Percentiles rank a stretch among this genome's conserved stretches.
phyloP scores from a whole-genome alignment of 768 basidiomycete species.

The Pisolithus tinctorius region DNA sequence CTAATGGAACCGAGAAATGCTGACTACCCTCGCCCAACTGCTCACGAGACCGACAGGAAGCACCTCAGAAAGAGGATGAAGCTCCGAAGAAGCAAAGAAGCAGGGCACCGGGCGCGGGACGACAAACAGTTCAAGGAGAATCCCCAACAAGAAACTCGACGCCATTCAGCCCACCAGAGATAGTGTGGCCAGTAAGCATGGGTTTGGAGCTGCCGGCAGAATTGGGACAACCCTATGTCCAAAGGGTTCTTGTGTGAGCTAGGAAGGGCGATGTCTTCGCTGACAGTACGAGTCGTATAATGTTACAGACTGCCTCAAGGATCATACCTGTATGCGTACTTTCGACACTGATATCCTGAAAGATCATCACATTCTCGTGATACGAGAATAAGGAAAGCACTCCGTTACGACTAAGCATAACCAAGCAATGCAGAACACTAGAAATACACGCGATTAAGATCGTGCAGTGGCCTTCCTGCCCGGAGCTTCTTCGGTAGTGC shows the following conservation, averaged over 20 bases:
- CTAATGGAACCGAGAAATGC: conserved; percentile 18
- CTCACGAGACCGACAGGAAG: conserved; percentile 29
- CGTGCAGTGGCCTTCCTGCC: conserved; percentile 50
- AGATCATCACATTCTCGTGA: not conserved
- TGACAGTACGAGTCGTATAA: not conserved
- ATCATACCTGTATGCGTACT: conserved; percentile 16
- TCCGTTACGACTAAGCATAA: conserved; percentile 18
- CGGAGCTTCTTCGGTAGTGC: conserved; percentile 62
- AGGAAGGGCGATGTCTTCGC: conserved; percentile 1
- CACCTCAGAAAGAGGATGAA: conserved; percentile 41
- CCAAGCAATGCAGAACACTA: conserved; percentile 10
- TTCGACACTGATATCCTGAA: conserved; percentile 3
- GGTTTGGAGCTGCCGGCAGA: conserved; percentile 39
- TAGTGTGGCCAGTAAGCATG: conserved; percentile 23
- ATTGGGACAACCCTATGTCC: conserved; percentile 56
- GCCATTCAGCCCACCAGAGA: conserved; percentile 45
- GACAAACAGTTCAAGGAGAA: conserved; percentile 42
- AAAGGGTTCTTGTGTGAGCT: conserved; percentile 31
- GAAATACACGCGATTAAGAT: conserved; percentile 18
- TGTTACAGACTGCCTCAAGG: conserved; percentile 3
- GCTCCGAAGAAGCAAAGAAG: conserved; percentile 41
- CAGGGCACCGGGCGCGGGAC: conserved; percentile 31
- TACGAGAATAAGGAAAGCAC: conserved; percentile 5
- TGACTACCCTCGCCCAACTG: conserved; percentile 52
- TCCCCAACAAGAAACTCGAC: conserved; percentile 40